Evolutionary conservation across 2,329 filamentous ascomycete genomes (phyloP).

Genomic region (Pseudogymnoascus sp.): DNA sequence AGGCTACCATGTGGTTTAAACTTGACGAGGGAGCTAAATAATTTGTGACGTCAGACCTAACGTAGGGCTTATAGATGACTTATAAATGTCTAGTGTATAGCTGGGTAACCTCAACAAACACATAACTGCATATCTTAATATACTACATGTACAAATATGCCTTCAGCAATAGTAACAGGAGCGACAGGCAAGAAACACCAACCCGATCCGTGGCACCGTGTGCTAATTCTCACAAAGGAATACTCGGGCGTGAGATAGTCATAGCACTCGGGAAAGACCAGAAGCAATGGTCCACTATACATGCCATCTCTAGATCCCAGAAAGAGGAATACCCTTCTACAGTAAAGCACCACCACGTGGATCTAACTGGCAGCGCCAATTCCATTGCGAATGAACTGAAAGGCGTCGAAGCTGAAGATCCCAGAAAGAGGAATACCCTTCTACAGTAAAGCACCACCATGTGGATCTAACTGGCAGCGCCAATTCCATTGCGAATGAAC

Average conservation of each 20-base stretch:
- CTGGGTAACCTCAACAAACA: neutral
- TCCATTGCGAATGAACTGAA: slow-evolving; percentile 27
- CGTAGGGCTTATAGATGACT: neutral
- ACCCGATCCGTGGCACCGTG: neutral
- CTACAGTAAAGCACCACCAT: slow-evolving; percentile 28
- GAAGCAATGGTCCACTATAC: slow-evolving; percentile 26
- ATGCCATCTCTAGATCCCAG: slow-evolving; percentile 29
- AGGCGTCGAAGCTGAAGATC: slow-evolving; percentile 23
- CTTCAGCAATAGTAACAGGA: slow-evolving; percentile 17
- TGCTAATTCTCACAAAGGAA: slow-evolving; percentile 12
- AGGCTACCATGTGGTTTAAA: neutral
- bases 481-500: slow-evolving; percentile 26
- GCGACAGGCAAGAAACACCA: slow-evolving; percentile 19
- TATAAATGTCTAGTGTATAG: neutral
- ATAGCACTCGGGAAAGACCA: slow-evolving; percentile 25
- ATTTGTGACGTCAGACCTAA: neutral
- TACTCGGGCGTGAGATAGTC: slow-evolving; percentile 30
- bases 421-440: slow-evolving; percentile 28
- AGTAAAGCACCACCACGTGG: slow-evolving; percentile 28
- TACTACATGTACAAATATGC: slow-evolving; percentile 10
- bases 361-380: slow-evolving; percentile 23
- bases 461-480: slow-evolving; percentile 26
- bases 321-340: slow-evolving; percentile 28
- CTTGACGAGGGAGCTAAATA: neutral
- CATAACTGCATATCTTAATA: neutral